Evolutionary conservation across 106 monocot genomes (phyloP).

Genomic region (Xerophyta viscosa): DNA sequence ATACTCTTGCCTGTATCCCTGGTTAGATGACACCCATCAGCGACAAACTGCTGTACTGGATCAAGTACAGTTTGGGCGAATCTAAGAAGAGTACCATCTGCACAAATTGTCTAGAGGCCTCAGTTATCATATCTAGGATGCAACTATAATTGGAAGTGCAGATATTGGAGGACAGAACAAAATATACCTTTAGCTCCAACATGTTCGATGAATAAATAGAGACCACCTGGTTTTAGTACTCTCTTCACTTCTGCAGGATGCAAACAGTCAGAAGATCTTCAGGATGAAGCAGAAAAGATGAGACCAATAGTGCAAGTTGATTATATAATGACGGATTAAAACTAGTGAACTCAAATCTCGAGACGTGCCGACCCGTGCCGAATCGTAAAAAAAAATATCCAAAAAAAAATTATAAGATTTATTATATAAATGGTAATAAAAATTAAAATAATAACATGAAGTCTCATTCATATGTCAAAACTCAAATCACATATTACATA

Average conservation of each 20-base stretch:
- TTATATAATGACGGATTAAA: too few species aligned
- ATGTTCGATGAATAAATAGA: slow-evolving; percentile 84
- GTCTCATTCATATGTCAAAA: too few species aligned
- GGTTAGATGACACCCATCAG: slow-evolving; percentile 84
- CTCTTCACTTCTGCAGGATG: slow-evolving; percentile 70
- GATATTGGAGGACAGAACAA: not conserved
- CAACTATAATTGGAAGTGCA: not conserved
- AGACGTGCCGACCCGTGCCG: too few species aligned
- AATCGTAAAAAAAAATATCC: too few species aligned
- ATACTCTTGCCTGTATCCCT: slow-evolving; percentile 70
- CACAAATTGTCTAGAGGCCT: too few species aligned
- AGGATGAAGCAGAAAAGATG: not conserved
- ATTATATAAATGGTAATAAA: too few species aligned
- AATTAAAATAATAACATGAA: too few species aligned
- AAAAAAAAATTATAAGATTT: too few species aligned
- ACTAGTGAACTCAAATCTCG: too few species aligned
- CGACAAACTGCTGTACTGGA: slow-evolving; percentile 81
- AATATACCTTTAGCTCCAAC: slow-evolving; percentile 69
- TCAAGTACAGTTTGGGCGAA: slow-evolving; percentile 48
- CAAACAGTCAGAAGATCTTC: not conserved
- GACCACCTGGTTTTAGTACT: slow-evolving; percentile 74
- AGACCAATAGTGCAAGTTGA: not conserved
- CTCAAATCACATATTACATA: too few species aligned
- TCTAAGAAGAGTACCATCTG: slow-evolving; percentile 69
- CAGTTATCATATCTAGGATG: too few species aligned